Conservation (phyloP, 805 yeast species). For the Priceomyces castillae region DNA sequence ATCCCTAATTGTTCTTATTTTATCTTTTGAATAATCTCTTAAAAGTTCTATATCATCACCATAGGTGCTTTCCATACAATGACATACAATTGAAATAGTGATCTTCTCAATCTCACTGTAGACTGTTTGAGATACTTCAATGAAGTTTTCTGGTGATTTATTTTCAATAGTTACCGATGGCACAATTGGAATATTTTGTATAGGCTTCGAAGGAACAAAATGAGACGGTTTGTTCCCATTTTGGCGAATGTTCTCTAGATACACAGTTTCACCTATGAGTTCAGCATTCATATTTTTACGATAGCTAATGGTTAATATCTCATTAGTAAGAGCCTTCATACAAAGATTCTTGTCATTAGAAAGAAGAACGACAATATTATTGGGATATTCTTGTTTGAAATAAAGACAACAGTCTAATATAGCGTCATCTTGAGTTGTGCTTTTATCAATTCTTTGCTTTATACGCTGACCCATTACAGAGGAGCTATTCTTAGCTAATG, state of each 20-base stretch:
- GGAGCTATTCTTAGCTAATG: constrained; percentile 50
- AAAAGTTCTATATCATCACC: constrained; percentile 55
- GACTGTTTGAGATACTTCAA: constrained; percentile 21
- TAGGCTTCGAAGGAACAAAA: not conserved
- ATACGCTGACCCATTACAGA: constrained; percentile 64
- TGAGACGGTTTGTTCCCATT: not conserved
- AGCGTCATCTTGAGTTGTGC: constrained; percentile 66
- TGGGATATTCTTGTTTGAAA: constrained; percentile 40
- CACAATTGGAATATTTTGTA: not conserved
- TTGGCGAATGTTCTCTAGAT: constrained; percentile 29
- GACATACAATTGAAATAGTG: constrained; percentile 46
- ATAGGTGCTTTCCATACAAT: constrained; percentile 51
- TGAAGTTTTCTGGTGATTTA: constrained; percentile 2
- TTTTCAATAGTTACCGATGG: not conserved
- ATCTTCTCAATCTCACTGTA: constrained; percentile 42
- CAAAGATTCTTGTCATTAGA: constrained; percentile 87
- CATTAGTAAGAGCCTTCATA: constrained; percentile 68
- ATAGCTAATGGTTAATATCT: constrained; percentile 59
- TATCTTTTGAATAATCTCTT: constrained; percentile 41
- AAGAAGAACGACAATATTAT: constrained; percentile 52
- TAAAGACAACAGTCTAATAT: constrained; percentile 82
- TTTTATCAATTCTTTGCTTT: constrained; percentile 48
- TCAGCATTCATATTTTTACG: constrained; percentile 44
- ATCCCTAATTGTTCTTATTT: constrained; percentile 36
- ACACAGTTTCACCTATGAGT: constrained; percentile 40